Evolutionary conservation across 1,139 yeast genomes (phyloP).

Genomic region (Schizosaccharomyces versatilis): DNA sequence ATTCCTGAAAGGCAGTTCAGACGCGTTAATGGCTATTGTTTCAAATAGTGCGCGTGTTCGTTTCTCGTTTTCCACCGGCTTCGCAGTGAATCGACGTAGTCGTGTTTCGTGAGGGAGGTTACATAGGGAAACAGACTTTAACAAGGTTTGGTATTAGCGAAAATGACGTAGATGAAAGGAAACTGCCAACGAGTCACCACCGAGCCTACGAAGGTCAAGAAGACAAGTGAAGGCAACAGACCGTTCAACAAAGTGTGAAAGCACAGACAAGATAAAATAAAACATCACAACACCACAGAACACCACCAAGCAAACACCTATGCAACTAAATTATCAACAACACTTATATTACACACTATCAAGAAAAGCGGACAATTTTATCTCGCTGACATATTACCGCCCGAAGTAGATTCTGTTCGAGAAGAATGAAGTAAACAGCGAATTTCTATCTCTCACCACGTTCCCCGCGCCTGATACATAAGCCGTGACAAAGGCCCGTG

Average conservation of each 20-base stretch:
- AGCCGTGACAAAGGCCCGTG: constrained; percentile 1
- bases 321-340: background rate
- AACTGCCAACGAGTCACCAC: background rate
- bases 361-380: background rate
- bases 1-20: background rate
- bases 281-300: background rate
- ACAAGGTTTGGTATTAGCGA: too few species aligned
- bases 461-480: constrained; percentile 2
- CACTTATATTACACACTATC: background rate
- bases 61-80: background rate
- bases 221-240: background rate
- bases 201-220: background rate
- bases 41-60: background rate
- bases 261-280: background rate
- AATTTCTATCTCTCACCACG: background rate
- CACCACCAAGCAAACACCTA: background rate
- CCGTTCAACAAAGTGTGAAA: background rate
- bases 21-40: background rate
- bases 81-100: too few species aligned
- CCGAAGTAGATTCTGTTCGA: background rate
- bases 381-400: background rate
- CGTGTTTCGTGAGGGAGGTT: too few species aligned
- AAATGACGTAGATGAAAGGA: background rate
- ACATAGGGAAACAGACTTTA: too few species aligned
- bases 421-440: constrained; percentile 1